Percentiles rank a stretch among this genome's conserved stretches.
Evolutionary conservation across 441 rosid species (phyloP).

Genomic region (Arabidopsis hybrid): DNA sequence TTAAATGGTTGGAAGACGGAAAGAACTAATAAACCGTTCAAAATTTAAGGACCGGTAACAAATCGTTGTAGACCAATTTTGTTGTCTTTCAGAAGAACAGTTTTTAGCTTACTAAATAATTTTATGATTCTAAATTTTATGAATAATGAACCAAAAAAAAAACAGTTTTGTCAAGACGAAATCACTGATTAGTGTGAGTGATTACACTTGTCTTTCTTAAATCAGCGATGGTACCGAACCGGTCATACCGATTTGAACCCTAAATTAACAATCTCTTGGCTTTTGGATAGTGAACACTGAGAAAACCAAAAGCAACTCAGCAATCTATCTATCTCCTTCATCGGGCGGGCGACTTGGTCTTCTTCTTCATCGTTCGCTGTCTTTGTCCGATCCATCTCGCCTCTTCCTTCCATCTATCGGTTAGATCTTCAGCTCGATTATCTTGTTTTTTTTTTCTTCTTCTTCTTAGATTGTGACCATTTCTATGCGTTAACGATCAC

Average conservation of each 20-base stretch:
- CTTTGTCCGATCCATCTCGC: conserved; percentile 3
- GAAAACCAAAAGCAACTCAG: background rate
- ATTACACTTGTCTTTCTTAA: background rate
- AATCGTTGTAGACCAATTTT: background rate
- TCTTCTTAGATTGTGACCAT: background rate
- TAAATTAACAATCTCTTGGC: background rate
- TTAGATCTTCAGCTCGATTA: conserved; percentile 22
- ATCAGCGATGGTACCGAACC: background rate
- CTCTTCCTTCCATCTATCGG: conserved; percentile 5
- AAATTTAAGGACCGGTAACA: background rate
- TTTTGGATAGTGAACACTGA: background rate
- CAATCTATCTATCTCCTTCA: conserved; percentile 2
- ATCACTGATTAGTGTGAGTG: background rate
- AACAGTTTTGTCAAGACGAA: background rate
- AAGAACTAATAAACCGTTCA: background rate
- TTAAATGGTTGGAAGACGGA: no score
- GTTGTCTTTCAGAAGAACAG: no score
- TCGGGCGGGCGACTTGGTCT: background rate
- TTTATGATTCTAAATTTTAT: background rate
- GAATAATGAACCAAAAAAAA: background rate
- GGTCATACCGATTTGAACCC: conserved; percentile 3
- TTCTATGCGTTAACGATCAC: conserved; percentile 4
- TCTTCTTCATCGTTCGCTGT: background rate
- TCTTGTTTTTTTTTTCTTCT: background rate
- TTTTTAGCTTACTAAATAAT: background rate